phyloP scores from a whole-genome alignment of 2,329 filamentous ascomycete species.

The Xylariales sp. region DNA sequence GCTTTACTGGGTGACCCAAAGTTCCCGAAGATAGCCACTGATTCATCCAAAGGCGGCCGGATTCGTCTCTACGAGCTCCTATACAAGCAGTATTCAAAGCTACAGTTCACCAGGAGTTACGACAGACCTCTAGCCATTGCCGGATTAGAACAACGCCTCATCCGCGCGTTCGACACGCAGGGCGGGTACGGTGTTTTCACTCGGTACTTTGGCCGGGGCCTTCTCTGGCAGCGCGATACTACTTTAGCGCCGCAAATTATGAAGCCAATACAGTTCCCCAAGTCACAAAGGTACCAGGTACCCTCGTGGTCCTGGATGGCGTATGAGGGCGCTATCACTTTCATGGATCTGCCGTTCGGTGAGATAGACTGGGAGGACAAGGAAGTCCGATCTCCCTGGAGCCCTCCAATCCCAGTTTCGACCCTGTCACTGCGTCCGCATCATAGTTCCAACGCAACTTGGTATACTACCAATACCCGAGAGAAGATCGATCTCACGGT shows the following conservation, averaged over 20 bases:
- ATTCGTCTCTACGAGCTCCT: constrained; percentile 35
- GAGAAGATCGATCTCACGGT: constrained; percentile 22
- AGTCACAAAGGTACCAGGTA: constrained; percentile 20
- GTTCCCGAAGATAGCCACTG: constrained; percentile 40
- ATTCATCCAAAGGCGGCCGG: constrained; percentile 28
- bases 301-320: constrained; percentile 40
- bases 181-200: constrained; percentile 38
- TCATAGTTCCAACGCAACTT: not conserved
- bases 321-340: constrained; percentile 37
- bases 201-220: constrained; percentile 27
- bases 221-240: constrained; percentile 31
- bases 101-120: constrained; percentile 23
- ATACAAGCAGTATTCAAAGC: constrained; percentile 33
- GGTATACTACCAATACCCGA: constrained; percentile 22
- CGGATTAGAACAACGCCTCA: constrained; percentile 36
- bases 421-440: not conserved
- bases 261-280: constrained; percentile 26
- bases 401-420: not conserved
- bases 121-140: constrained; percentile 37
- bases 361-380: constrained; percentile 30
- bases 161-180: constrained; percentile 27
- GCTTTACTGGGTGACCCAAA: constrained; percentile 48
- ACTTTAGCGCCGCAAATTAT: not conserved
- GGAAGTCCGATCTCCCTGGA: constrained; percentile 30
- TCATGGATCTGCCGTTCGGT: constrained; percentile 32